These are phyloP conservation scores for Paecilomyces variotii DNA, from an alignment of 2,329 filamentous ascomycete genomes.

Conservation along the genomic window DNA sequence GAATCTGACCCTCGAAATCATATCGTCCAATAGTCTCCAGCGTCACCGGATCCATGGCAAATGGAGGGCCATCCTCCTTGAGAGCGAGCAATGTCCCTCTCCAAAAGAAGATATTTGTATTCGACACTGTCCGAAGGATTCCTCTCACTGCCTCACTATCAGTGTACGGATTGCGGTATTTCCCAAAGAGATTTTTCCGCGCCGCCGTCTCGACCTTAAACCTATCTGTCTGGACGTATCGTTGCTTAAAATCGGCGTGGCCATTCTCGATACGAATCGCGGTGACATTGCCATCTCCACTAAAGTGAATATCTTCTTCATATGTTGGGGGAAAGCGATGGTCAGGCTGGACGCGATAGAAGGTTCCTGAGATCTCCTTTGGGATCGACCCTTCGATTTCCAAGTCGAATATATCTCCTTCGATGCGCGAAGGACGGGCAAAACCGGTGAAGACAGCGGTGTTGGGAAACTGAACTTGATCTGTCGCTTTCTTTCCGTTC, in stretches of 20 bases:
- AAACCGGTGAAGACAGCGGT: slow-evolving; percentile 22
- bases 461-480: slow-evolving; percentile 8
- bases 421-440: slow-evolving; percentile 30
- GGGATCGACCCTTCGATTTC: slow-evolving; percentile 35
- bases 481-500: slow-evolving; percentile 4
- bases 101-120: slow-evolving; percentile 54
- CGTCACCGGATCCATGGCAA: slow-evolving; percentile 39
- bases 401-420: slow-evolving; percentile 18
- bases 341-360: slow-evolving; percentile 38
- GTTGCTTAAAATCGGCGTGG: slow-evolving; percentile 35
- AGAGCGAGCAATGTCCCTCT: slow-evolving; percentile 37
- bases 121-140: slow-evolving; percentile 49
- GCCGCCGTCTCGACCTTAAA: slow-evolving; percentile 33
- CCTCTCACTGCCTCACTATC: slow-evolving; percentile 42
- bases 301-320: slow-evolving; percentile 47
- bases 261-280: slow-evolving; percentile 36
- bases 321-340: slow-evolving; percentile 47
- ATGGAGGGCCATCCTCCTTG: slow-evolving; percentile 47
- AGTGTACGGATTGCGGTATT: slow-evolving; percentile 51
- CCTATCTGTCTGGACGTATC: slow-evolving; percentile 37
- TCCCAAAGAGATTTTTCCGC: slow-evolving; percentile 41
- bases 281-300: slow-evolving; percentile 38
- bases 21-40: slow-evolving; percentile 42
- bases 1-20: slow-evolving; percentile 45
- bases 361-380: slow-evolving; percentile 37